These are phyloP conservation scores for Solanum chilense DNA, from an alignment of 257 asterid species.

Conservation along the genomic window DNA sequence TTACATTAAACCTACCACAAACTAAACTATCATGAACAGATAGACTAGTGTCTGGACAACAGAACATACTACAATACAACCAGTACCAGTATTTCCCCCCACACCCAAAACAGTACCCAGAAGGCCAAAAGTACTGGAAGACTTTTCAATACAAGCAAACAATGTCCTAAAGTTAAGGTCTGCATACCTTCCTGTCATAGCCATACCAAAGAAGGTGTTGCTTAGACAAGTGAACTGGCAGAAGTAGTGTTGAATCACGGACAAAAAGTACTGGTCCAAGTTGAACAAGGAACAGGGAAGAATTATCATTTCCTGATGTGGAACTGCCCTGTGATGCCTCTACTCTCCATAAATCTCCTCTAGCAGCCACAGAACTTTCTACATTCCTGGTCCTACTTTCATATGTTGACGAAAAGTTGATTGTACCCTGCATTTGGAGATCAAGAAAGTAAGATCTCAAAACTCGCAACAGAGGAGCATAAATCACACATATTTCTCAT, in stretches of 20 bases:
- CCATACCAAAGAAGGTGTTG: slow-evolving; percentile 99
- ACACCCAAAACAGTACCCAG: background rate
- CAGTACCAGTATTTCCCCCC: background rate
- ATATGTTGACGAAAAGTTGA: slow-evolving; percentile 75
- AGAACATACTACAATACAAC: background rate
- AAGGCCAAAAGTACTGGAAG: background rate
- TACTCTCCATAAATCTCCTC: slow-evolving; percentile 97
- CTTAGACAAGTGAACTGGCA: slow-evolving; percentile 90
- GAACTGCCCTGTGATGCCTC: slow-evolving; percentile 92
- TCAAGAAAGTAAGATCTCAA: background rate
- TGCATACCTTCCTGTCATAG: slow-evolving; percentile 85
- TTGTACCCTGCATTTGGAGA: slow-evolving; percentile 48
- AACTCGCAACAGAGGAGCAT: background rate
- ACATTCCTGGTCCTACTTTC: slow-evolving; percentile 61
- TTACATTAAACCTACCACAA: background rate
- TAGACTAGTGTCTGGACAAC: background rate
- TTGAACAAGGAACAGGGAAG: slow-evolving; percentile 84
- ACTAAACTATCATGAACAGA: background rate
- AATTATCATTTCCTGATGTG: slow-evolving; percentile 57
- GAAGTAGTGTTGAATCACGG: slow-evolving; percentile 95
- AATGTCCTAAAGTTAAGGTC: background rate
- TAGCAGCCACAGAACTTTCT: slow-evolving; percentile 77
- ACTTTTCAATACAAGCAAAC: background rate
- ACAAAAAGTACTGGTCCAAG: slow-evolving; percentile 96
- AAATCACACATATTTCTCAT: background rate